A percentile compares a stretch with the other conserved stretches of the same genome.
phyloP scores from a whole-genome alignment of 345 rosid genomes.

The Eucalyptus caleyi region DNA sequence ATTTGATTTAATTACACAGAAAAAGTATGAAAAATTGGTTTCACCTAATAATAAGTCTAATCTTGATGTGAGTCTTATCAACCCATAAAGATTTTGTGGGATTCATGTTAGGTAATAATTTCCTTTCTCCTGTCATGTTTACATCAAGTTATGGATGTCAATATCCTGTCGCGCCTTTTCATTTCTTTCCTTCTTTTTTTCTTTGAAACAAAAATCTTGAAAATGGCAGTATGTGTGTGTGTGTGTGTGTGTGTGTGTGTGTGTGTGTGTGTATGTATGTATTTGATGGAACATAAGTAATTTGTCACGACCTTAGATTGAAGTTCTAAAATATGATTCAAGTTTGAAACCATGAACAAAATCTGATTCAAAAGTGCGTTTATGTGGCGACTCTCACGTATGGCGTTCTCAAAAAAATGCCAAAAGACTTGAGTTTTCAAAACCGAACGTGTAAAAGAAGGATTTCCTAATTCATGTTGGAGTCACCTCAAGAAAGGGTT shows the following conservation, averaged over 20 bases:
- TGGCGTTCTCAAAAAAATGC: not conserved
- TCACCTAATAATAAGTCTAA: not conserved
- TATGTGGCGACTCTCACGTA: not conserved
- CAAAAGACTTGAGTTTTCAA: not conserved
- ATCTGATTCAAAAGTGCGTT: not conserved
- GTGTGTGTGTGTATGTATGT: rapidly evolving
- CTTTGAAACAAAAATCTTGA: not conserved
- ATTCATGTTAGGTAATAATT: not conserved
- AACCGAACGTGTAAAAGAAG: not conserved
- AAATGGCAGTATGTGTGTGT: rapidly evolving
- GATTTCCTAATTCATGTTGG: not conserved
- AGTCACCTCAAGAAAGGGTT: not conserved
- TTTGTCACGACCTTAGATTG: not conserved
- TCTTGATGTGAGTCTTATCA: not conserved
- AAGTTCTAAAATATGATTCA: not conserved
- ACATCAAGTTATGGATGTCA: not conserved
- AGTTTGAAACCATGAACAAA: not conserved
- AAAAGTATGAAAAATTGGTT: not conserved
- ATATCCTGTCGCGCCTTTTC: not conserved
- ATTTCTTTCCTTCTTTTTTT: not conserved
- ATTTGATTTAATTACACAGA: not conserved
- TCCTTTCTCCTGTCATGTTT: not conserved
- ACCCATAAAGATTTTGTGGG: not conserved
- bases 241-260: too few relatives aligned
- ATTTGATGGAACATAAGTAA: not conserved